Base-by-base conservation (phyloP, 1,284 basidiomycete species). In the Apiotrichum sp. region DNA sequence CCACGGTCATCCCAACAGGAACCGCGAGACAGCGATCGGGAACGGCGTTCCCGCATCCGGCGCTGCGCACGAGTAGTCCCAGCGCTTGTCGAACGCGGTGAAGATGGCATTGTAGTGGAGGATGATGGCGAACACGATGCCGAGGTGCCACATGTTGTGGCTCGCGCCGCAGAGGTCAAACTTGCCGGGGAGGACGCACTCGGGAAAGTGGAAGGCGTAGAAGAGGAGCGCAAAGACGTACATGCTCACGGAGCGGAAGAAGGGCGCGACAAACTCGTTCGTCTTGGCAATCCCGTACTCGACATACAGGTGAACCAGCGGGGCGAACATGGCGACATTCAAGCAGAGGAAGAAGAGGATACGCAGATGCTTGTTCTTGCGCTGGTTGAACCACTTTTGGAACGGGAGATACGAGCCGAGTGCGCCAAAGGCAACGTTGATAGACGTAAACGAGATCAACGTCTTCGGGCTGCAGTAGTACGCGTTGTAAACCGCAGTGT, bases 141-240 rank as follows among this genome's bases (percentile, higher is more conserved):
- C 88, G 40, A 81, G 79, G 70, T 93, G 91, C 91, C 91, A 95
- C 57, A 92, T 86, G 59, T 76, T 86, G 74, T 95, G 91, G 45
- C 86, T 88, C 41, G 81, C 81, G 4, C 88, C 88, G 53, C 86
- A 69, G 32, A 49, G 64, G 73, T 89, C 86, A 51, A 88, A 80
- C 54, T 62, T 71, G 38, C 78, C 72, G 2, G 75, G 80, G 70
- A 73, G 76, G 40, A 68, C 65, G 53, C 72, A 71, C 62, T 76
- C 78, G 38, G 79, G 78, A 31, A 69, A 84, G 68, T 89, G 87
- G 52, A 84, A 81, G 1, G 84, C 84, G 74, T 93, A 95, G 75
- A 93, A 90, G 35, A 81, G 63, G 51, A 96, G 83, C 13, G 92
- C 92, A 43, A 84, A 74, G 52, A 89, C 60, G 77, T 95, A 95